phyloP scores from a whole-genome alignment of 495 filamentous ascomycete genomes.

The Pseudevernia furfuracea region DNA sequence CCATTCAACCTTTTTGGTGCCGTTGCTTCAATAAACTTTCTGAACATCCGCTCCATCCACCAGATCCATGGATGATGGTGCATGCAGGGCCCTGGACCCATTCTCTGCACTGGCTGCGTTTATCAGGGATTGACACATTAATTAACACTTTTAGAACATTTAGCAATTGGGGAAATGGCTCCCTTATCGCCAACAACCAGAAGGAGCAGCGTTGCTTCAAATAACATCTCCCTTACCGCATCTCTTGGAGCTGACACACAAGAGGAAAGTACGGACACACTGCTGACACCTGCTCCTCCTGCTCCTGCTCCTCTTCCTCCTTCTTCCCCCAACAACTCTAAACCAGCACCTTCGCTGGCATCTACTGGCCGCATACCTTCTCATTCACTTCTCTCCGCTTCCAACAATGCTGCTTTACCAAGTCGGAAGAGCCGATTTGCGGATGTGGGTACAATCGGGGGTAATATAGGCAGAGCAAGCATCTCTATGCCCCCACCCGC shows the following conservation, averaged over 20 bases:
- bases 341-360: conserved; percentile 13
- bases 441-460: conserved; percentile 42
- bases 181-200: conserved; percentile 33
- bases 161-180: conserved; percentile 29
- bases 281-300: conserved; percentile 20
- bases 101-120: conserved; percentile 7
- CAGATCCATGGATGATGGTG: too few relatives aligned
- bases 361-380: conserved; percentile 29
- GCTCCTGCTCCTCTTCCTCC: conserved; percentile 19
- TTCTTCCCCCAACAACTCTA: conserved; percentile 17
- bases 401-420: conserved; percentile 31
- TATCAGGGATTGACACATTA: not conserved
- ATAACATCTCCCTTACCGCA: not conserved
- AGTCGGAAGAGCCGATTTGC: conserved; percentile 47
- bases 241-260: conserved; percentile 13
- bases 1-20: too few relatives aligned
- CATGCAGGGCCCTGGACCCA: conserved; percentile 4
- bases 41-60: not conserved
- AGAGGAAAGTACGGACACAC: conserved; percentile 5
- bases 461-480: conserved; percentile 47
- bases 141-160: too few relatives aligned
- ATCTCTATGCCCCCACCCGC: conserved; percentile 54
- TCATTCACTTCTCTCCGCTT: conserved; percentile 31
- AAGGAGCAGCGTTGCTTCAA: conserved; percentile 21
- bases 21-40: not conserved